A percentile compares a stretch with the other conserved stretches of the same genome.
Conservation (phyloP, 371 early-diverging fungal species). For the Mortierella sp. region DNA sequence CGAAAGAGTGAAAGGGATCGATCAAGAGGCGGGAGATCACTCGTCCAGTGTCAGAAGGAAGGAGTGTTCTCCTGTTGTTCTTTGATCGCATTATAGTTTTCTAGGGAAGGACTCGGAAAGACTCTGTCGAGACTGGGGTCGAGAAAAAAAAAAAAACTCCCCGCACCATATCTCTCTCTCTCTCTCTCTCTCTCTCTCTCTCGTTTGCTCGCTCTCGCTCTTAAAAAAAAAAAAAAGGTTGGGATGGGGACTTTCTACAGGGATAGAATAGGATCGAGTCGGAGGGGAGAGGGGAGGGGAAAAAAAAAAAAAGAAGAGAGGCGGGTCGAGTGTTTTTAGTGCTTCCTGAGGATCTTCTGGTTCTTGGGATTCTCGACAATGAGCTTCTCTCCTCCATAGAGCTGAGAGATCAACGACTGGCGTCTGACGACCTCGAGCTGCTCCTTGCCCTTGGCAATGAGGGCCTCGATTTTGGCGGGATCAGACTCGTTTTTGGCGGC, state of each 20-base stretch:
- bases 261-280: neutral
- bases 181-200: too few species aligned
- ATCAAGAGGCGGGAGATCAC: too few species aligned
- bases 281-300: neutral
- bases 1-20: too few species aligned
- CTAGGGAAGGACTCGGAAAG: too few species aligned
- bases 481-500: slow-evolving; percentile 66
- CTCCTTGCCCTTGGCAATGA: slow-evolving; percentile 63
- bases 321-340: slow-evolving; percentile 10
- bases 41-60: too few species aligned
- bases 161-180: too few species aligned
- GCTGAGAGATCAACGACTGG: slow-evolving; percentile 71
- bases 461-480: slow-evolving; percentile 60
- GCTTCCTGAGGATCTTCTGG: slow-evolving; percentile 34
- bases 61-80: too few species aligned
- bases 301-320: neutral
- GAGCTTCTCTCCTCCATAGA: slow-evolving; percentile 67
- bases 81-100: too few species aligned
- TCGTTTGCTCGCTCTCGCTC: too few species aligned
- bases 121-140: too few species aligned
- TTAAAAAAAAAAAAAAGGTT: too few species aligned
- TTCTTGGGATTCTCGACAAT: slow-evolving; percentile 63
- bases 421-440: slow-evolving; percentile 73
- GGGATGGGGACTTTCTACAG: neutral
- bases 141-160: too few species aligned